A percentile compares a stretch with the other conserved stretches of the same genome.
phyloP scores from a whole-genome alignment of 2,329 filamentous ascomycete genomes.

The Epicoccum sorghinum region DNA sequence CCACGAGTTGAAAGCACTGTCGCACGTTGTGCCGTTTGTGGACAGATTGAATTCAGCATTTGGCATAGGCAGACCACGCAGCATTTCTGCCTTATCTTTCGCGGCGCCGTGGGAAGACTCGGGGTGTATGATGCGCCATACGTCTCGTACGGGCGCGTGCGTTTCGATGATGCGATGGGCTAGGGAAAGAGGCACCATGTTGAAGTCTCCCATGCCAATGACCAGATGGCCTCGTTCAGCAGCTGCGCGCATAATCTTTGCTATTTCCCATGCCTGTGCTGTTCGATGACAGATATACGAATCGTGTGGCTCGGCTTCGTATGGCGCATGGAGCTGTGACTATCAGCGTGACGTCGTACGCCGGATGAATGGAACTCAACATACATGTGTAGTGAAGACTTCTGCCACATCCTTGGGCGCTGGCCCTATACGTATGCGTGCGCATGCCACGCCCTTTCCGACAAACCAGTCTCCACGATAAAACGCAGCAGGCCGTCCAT shows the following conservation, averaged over 20 bases:
- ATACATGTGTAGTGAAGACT: slow-evolving; percentile 89
- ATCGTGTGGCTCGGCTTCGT: slow-evolving; percentile 78
- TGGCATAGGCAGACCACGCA: slow-evolving; percentile 70
- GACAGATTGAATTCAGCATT: slow-evolving; percentile 77
- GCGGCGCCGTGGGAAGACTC: slow-evolving; percentile 80
- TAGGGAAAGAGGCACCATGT: slow-evolving; percentile 88
- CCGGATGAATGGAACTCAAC: slow-evolving; percentile 2
- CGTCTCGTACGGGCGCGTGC: slow-evolving; percentile 78
- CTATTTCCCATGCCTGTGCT: slow-evolving; percentile 92
- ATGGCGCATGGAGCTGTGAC: slow-evolving; percentile 75
- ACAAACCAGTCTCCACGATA: slow-evolving; percentile 96
- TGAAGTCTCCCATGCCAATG: slow-evolving; percentile 90
- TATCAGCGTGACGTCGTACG: slow-evolving; percentile 35
- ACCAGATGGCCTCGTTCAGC: slow-evolving; percentile 81
- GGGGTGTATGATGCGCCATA: slow-evolving; percentile 84
- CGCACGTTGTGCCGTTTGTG: slow-evolving; percentile 86
- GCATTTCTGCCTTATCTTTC: slow-evolving; percentile 69
- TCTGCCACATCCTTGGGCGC: slow-evolving; percentile 72
- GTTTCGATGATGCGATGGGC: slow-evolving; percentile 82
- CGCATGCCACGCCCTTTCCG: slow-evolving; percentile 89
- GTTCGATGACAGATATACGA: slow-evolving; percentile 90
- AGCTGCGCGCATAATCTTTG: slow-evolving; percentile 84
- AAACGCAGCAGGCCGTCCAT: slow-evolving; percentile 91
- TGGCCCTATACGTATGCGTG: slow-evolving; percentile 74
- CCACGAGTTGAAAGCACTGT: slow-evolving; percentile 90